A percentile compares a stretch with the other conserved stretches of the same genome.
Conservation (phyloP, 257 asterid species). For the Solanum corneliomulleri region DNA sequence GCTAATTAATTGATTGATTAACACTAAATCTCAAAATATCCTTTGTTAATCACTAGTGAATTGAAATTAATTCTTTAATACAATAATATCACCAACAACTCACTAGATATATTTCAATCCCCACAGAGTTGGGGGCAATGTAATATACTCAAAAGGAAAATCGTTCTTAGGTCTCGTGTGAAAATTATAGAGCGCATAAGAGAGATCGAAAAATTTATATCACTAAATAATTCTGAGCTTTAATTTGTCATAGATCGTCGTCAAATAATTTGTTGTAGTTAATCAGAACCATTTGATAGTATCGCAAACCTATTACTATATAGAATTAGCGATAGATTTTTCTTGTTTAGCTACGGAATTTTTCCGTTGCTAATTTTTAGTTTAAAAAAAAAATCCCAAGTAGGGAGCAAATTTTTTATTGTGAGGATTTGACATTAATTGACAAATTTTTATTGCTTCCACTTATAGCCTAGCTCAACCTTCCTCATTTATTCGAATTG, state of each 20-base stretch:
- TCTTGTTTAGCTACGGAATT: neutral
- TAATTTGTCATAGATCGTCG: fast-evolving
- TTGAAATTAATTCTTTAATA: neutral
- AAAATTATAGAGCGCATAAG: neutral
- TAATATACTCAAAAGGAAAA: neutral
- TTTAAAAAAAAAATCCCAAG: neutral
- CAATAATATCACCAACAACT: neutral
- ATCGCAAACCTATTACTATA: neutral
- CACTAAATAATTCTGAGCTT: neutral
- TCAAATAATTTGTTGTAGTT: neutral
- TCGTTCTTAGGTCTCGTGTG: neutral
- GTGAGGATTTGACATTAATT: neutral
- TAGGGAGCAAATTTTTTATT: neutral
- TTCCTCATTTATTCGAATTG: neutral
- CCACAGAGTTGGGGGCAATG: neutral
- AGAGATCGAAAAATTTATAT: neutral
- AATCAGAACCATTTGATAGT: neutral
- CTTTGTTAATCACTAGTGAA: neutral
- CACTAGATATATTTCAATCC: neutral
- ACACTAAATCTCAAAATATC: neutral
- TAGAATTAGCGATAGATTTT: neutral
- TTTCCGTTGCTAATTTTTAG: neutral
- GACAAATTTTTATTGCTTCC: neutral
- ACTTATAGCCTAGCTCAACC: neutral
- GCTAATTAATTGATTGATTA: neutral